Evolutionary conservation across 768 basidiomycete genomes (phyloP).

Genomic region (Boletus tylopilopsis): DNA sequence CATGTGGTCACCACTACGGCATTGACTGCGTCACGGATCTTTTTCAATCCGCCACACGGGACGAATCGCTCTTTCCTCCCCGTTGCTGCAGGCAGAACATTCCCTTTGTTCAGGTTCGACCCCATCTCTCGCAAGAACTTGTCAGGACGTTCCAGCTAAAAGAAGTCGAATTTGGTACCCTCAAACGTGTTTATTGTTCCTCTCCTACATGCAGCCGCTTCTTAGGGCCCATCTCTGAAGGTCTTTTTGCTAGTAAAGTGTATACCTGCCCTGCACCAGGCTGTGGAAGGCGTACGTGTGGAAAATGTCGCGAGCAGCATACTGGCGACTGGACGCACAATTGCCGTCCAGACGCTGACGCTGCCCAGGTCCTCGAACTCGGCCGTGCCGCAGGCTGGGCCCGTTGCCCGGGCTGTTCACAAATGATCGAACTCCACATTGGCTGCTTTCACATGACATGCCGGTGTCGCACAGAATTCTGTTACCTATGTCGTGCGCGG

Average conservation of each 20-base stretch:
- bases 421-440: constrained; percentile 35
- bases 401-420: constrained; percentile 37
- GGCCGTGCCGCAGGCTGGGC: constrained; percentile 30
- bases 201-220: constrained; percentile 34
- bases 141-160: constrained; percentile 24
- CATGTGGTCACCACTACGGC: constrained; percentile 37
- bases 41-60: constrained; percentile 32
- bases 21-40: constrained; percentile 31
- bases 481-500: constrained; percentile 44
- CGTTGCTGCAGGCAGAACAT: constrained; percentile 37
- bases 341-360: constrained; percentile 24
- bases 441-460: constrained; percentile 43
- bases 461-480: constrained; percentile 37
- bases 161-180: constrained; percentile 28
- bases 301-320: constrained; percentile 23
- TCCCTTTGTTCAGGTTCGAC: constrained; percentile 21
- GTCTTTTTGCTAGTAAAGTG: constrained; percentile 18
- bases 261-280: constrained; percentile 21
- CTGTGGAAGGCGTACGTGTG: constrained; percentile 23
- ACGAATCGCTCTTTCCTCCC: constrained; percentile 40
- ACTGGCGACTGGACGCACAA: constrained; percentile 20
- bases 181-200: constrained; percentile 37
- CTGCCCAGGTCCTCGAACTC: constrained; percentile 26
- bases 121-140: constrained; percentile 21
- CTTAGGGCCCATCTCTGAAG: constrained; percentile 29